Evolutionary conservation across 352 stramenopile genomes (phyloP), one percentile per base, ranked within the genome.

Genomic region (Globisporangium takayamanum): DNA sequence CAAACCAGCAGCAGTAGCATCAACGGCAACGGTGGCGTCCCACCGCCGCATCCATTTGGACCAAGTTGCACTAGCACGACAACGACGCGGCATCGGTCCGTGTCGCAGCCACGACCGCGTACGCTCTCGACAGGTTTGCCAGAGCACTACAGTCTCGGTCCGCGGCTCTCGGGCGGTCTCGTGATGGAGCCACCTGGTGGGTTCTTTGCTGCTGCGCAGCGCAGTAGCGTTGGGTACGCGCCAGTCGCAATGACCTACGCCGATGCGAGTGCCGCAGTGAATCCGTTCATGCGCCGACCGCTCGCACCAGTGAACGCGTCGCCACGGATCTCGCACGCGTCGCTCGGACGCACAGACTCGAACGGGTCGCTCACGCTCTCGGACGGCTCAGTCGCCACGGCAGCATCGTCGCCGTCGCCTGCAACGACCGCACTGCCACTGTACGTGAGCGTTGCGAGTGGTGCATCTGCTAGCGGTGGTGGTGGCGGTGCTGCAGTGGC

Each of bases 111-210:
- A 68, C 57, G 28, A 55, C 45, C 22, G 20, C 20, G 10, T 14
- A 18, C 16, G 16, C 44, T 18, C 6, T 49, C 44, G n/a, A 68
- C 28, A 55, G 62, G 60, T 33, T 68, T 52, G 60, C 59, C 59
- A n/a, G 66, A 51, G 63, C 59, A 59, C 47, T 73, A 62, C 16
- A 63, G 42, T 41, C 59, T 66, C 0, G 51, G 69, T 53, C 64
- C 67, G 28, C 61, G 74, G 0, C 62, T 80, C 10, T 84, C 74
- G 5, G 69, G 64, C 30, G 74, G 72, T 2, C 59, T 84, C 4
- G 57, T 76, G 6, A 84, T 84, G 75, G 75, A 81, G 46, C 57
- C 67, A 18, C 68, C 70, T 36, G 51, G 50, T 11, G 52, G 57
- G 16, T 66, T 57, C 54, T 66, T 55, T 63, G 39, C 55, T 3